These are phyloP conservation scores for Biscutella laevigata DNA, from an alignment of 441 rosid genomes.

Conservation along the genomic window DNA sequence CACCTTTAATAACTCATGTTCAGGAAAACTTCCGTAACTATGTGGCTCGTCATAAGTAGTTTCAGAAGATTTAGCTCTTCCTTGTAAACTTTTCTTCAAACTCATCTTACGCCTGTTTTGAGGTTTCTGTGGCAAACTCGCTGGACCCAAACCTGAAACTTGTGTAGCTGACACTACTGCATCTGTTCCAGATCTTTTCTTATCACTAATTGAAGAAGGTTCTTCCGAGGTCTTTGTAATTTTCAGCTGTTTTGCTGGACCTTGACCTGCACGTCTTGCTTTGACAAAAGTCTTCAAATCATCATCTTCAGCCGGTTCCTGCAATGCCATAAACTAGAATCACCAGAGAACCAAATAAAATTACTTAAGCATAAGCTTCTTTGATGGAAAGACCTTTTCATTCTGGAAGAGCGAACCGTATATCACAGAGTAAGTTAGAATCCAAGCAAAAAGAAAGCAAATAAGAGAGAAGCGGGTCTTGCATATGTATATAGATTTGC, in stretches of 20 bases:
- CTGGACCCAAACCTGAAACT: slow-evolving; percentile 37
- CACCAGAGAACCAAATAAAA: neutral
- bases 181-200: slow-evolving; percentile 32
- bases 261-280: slow-evolving; percentile 36
- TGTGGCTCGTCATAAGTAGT: slow-evolving; percentile 29
- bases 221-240: slow-evolving; percentile 32
- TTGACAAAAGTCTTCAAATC: slow-evolving; percentile 26
- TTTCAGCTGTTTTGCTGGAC: slow-evolving; percentile 47
- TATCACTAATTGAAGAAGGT: slow-evolving; percentile 32
- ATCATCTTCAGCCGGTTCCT: slow-evolving; percentile 49
- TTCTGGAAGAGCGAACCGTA: neutral
- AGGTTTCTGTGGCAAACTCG: slow-evolving; percentile 34
- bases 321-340: slow-evolving; percentile 11
- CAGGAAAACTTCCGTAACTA: slow-evolving; percentile 19
- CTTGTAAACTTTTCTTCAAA: slow-evolving; percentile 36
- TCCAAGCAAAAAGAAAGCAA: neutral
- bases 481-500: slow-evolving; percentile 33
- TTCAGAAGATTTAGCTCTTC: slow-evolving; percentile 35
- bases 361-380: slow-evolving; percentile 3
- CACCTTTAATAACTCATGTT: slow-evolving; percentile 47
- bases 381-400: neutral
- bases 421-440: slow-evolving; percentile 9
- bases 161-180: slow-evolving; percentile 30
- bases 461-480: neutral
- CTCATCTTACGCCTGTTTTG: slow-evolving; percentile 60